phyloP scores from a whole-genome alignment of 2,329 filamentous ascomycete species.

The Furcasterigmium sp. region DNA sequence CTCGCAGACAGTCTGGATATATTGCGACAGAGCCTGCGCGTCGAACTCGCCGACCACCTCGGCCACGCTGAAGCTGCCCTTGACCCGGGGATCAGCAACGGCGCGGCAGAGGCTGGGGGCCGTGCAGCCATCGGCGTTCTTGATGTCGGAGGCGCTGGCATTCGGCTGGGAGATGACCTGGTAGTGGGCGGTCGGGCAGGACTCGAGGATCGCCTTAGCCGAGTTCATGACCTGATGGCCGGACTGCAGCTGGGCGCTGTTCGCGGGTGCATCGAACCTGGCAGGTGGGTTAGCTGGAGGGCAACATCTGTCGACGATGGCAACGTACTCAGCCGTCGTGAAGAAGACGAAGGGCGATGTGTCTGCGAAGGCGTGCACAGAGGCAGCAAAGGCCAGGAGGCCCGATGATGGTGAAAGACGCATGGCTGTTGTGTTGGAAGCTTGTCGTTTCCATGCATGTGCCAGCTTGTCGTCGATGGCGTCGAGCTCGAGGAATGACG shows the following conservation, averaged over 20 bases:
- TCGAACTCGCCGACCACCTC: slow-evolving; percentile 51
- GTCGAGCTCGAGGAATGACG: slow-evolving; percentile 2
- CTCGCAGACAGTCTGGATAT: slow-evolving; percentile 42
- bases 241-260: slow-evolving; percentile 42
- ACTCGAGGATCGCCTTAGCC: slow-evolving; percentile 48
- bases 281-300: slow-evolving; percentile 5
- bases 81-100: slow-evolving; percentile 26
- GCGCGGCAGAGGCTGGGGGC: slow-evolving; percentile 46
- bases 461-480: slow-evolving; percentile 1
- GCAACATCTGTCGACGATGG: slow-evolving; percentile 4
- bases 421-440: slow-evolving; percentile 32
- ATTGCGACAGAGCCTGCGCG: slow-evolving; percentile 31
- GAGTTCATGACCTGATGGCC: slow-evolving; percentile 35
- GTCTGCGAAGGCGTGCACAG: slow-evolving; percentile 70
- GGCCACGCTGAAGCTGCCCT: slow-evolving; percentile 41
- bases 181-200: slow-evolving; percentile 72
- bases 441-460: not conserved
- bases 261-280: slow-evolving; percentile 27
- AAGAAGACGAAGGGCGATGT: slow-evolving; percentile 87
- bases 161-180: slow-evolving; percentile 74
- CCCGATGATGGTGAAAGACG: slow-evolving; percentile 46
- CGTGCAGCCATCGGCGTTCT: slow-evolving; percentile 41
- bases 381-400: slow-evolving; percentile 49
- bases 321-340: slow-evolving; percentile 79
- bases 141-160: slow-evolving; percentile 65